A percentile compares a stretch with the other conserved stretches of the same genome.
Evolutionary conservation across 2,329 filamentous ascomycete species (phyloP).

Genomic region (Colletotrichum sp.): DNA sequence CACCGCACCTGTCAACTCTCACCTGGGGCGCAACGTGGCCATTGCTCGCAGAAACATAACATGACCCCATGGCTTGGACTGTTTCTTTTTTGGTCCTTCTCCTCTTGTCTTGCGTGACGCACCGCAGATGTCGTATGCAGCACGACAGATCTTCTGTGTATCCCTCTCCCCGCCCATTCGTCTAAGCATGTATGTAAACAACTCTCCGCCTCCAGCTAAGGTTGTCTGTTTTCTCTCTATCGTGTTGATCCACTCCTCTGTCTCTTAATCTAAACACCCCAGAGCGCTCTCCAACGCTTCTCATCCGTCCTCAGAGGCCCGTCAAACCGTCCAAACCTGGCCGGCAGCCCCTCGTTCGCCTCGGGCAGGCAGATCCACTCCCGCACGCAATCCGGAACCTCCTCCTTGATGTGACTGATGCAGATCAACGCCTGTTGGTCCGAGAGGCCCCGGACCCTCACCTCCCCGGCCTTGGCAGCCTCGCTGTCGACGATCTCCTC

Average conservation of each 20-base stretch:
- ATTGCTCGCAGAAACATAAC: background rate
- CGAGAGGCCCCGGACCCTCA: conserved; percentile 66
- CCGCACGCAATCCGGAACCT: conserved; percentile 82
- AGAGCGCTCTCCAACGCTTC: conserved; percentile 69
- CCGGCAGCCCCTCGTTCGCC: conserved; percentile 64
- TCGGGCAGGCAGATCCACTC: conserved; percentile 89
- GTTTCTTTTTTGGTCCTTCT: background rate
- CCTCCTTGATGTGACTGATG: conserved; percentile 88
- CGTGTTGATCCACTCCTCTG: background rate
- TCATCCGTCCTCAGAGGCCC: conserved; percentile 64
- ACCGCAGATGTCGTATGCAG: background rate
- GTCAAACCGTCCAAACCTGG: conserved; percentile 68
- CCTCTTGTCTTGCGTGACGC: background rate
- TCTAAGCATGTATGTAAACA: background rate
- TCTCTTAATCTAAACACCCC: conserved; percentile 44
- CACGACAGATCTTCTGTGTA: background rate
- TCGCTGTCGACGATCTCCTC: conserved; percentile 52
- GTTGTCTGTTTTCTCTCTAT: background rate
- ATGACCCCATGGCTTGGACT: background rate
- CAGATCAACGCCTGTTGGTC: conserved; percentile 84
- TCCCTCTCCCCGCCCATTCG: background rate
- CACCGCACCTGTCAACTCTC: background rate
- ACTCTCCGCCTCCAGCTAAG: background rate
- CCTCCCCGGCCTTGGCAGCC: conserved; percentile 44
- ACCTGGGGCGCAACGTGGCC: background rate